These are phyloP conservation scores for Quercus gilva DNA, from an alignment of 306 rosid species.

Conservation along the genomic window DNA sequence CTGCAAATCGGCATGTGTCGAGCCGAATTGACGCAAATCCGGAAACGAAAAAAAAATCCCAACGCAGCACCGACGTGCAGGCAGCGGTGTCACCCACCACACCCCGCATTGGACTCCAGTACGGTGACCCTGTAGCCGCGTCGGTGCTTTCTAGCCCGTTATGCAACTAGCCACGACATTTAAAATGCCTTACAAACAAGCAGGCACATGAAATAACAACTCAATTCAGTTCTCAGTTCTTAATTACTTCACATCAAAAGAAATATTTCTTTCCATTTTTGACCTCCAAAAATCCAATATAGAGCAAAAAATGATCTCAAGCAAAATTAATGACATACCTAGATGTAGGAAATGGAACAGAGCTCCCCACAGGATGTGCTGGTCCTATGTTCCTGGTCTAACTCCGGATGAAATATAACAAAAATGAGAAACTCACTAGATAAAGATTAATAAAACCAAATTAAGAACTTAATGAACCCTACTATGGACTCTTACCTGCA, in stretches of 20 bases:
- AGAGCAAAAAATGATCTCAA: neutral
- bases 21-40: too few species aligned
- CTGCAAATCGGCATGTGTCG: too few species aligned
- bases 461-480: slow-evolving; percentile 14
- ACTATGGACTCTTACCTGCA: slow-evolving; percentile 53
- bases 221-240: slow-evolving; percentile 13
- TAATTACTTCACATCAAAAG: slow-evolving; percentile 10
- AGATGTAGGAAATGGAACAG: slow-evolving; percentile 65
- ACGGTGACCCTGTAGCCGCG: too few species aligned
- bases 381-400: slow-evolving; percentile 54
- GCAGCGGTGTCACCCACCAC: too few species aligned
- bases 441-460: slow-evolving; percentile 10
- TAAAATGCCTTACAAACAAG: neutral
- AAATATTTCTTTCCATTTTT: slow-evolving; percentile 5
- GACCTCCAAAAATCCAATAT: slow-evolving; percentile 7
- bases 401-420: slow-evolving; percentile 28
- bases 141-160: neutral
- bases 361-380: slow-evolving; percentile 49
- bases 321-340: slow-evolving; percentile 51
- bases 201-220: slow-evolving; percentile 3
- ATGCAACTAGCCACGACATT: neutral
- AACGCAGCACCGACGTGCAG: too few species aligned
- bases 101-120: too few species aligned
- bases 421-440: slow-evolving; percentile 28
- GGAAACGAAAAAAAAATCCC: too few species aligned